These are phyloP conservation scores for Talaromyces amestolkiae DNA, from an alignment of 2,329 filamentous ascomycete species.

Conservation along the genomic window DNA sequence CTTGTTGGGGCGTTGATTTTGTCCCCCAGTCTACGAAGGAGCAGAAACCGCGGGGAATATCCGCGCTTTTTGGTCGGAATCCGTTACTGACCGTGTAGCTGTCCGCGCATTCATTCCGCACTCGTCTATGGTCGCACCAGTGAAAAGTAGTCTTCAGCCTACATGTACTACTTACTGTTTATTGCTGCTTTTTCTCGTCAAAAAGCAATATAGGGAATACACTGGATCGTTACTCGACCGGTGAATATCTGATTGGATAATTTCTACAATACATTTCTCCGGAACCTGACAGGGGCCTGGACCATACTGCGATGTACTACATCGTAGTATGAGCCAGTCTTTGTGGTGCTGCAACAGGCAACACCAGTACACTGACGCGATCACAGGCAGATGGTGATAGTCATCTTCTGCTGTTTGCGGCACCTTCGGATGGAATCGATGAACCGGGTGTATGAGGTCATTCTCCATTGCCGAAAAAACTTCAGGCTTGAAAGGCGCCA, in stretches of 20 bases:
- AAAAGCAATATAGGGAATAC: not conserved
- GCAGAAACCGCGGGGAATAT: not conserved
- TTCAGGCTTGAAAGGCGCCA: not conserved
- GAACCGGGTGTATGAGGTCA: not conserved
- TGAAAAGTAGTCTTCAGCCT: not conserved
- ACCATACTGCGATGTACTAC: not conserved
- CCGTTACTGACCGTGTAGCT: not conserved
- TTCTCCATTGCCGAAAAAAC: not conserved
- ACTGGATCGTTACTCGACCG: not conserved
- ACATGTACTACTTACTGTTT: not conserved
- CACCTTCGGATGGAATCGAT: not conserved
- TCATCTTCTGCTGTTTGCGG: not conserved
- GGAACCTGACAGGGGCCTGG: not conserved
- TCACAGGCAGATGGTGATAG: not conserved
- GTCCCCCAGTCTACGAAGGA: not conserved
- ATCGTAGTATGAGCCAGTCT: not conserved
- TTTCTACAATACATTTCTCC: not conserved
- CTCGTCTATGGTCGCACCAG: not conserved
- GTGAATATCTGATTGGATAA: not conserved
- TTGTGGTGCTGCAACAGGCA: not conserved
- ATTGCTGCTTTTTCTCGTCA: not conserved
- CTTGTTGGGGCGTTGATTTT: not conserved
- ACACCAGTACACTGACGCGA: not conserved
- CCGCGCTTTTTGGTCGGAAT: conserved; percentile 2
- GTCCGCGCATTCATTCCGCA: conserved; percentile 4